Conservation (phyloP, 1,284 basidiomycete genomes). For the Chalciporus sp. region DNA sequence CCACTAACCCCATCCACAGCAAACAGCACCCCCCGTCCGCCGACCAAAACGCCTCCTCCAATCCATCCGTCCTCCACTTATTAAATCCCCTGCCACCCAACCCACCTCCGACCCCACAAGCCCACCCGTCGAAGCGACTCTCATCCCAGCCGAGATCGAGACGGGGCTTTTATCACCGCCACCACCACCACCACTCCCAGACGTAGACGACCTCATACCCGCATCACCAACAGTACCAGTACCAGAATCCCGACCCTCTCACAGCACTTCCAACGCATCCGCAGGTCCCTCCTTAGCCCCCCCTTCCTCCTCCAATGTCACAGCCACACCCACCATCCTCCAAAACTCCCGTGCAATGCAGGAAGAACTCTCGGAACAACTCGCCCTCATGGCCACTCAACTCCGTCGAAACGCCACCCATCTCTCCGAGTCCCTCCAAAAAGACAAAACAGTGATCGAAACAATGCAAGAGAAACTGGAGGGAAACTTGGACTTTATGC, state of each 20-base stretch:
- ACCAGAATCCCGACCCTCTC: slow-evolving; percentile 3
- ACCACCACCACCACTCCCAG: slow-evolving; percentile 4
- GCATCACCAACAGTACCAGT: slow-evolving; percentile 10
- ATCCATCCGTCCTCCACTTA: slow-evolving; percentile 32
- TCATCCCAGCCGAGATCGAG: slow-evolving; percentile 26
- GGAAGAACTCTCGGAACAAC: slow-evolving; percentile 71
- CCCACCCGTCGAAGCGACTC: slow-evolving; percentile 23
- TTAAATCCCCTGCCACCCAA: slow-evolving; percentile 5
- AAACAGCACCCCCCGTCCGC: slow-evolving; percentile 37
- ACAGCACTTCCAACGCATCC: slow-evolving; percentile 26
- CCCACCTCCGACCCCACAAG: not conserved
- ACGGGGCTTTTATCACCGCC: too few species aligned
- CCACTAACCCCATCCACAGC: slow-evolving; percentile 32
- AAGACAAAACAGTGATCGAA: slow-evolving; percentile 65
- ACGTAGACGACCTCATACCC: slow-evolving; percentile 24
- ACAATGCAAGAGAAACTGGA: slow-evolving; percentile 68
- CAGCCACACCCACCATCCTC: slow-evolving; percentile 47
- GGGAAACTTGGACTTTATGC: slow-evolving; percentile 70
- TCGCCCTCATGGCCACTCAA: slow-evolving; percentile 77
- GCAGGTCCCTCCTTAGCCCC: slow-evolving; percentile 24
- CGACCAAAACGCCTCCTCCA: slow-evolving; percentile 43
- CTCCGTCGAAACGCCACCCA: slow-evolving; percentile 73
- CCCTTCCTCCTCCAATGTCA: slow-evolving; percentile 38
- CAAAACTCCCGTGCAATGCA: slow-evolving; percentile 65
- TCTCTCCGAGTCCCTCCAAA: slow-evolving; percentile 64